Percentiles rank a stretch among this genome's conserved stretches.
Conservation (phyloP, 306 rosid genomes). For the Inga leiocalycina region DNA sequence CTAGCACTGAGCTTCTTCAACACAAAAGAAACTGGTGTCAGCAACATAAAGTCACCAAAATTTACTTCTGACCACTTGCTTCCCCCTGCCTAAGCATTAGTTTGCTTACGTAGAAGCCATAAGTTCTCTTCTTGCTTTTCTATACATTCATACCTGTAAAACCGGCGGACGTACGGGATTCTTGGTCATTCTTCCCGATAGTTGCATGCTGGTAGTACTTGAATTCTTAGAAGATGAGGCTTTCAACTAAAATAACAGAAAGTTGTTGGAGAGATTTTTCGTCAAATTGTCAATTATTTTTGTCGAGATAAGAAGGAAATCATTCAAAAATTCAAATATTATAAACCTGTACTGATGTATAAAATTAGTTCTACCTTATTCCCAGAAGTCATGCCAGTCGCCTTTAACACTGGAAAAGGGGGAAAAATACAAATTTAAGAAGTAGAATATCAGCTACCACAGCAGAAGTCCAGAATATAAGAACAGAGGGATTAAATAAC, state of each 20-base stretch:
- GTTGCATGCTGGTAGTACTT: constrained; percentile 49
- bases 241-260: constrained; percentile 52
- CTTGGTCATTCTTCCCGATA: constrained; percentile 52
- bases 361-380: constrained; percentile 52
- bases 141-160: constrained; percentile 57
- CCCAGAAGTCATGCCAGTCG: constrained; percentile 47
- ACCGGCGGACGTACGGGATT: constrained; percentile 50
- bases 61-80: constrained; percentile 6
- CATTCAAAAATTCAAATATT: not conserved
- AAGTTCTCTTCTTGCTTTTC: constrained; percentile 16
- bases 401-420: constrained; percentile 61
- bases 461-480: constrained; percentile 7
- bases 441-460: constrained; percentile 1
- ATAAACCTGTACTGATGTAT: constrained; percentile 17
- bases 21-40: constrained; percentile 32
- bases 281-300: constrained; percentile 12
- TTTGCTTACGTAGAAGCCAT: constrained; percentile 11
- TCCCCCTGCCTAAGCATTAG: not conserved
- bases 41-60: constrained; percentile 13
- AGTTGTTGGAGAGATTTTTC: constrained; percentile 19
- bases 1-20: constrained; percentile 47
- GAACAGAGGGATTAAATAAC: not conserved
- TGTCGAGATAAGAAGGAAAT: constrained; percentile 10
- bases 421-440: not conserved
- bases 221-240: constrained; percentile 54